phyloP scores from a whole-genome alignment of 148 eudicot genomes.

The Simmondsia chinensis region DNA sequence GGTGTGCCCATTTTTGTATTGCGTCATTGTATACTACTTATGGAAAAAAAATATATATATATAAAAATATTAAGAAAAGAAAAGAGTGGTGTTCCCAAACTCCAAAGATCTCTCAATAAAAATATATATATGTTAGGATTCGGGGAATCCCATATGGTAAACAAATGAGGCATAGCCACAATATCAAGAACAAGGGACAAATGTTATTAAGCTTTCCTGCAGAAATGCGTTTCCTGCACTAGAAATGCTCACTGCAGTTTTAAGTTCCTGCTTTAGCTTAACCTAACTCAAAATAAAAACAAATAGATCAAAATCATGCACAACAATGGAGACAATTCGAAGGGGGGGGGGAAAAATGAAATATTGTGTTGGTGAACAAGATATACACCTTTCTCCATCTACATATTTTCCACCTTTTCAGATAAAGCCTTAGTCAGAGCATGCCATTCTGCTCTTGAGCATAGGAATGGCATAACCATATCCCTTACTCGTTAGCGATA shows the following conservation, averaged over 20 bases:
- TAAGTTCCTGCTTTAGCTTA: conserved; percentile 79
- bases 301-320: conserved; percentile 6
- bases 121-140: too few relatives aligned
- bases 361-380: conserved; percentile 10
- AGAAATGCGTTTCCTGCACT: conserved; percentile 83
- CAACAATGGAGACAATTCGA: too few relatives aligned
- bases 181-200: too few relatives aligned
- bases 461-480: conserved; percentile 67
- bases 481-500: conserved; percentile 56
- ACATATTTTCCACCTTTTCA: conserved; percentile 64
- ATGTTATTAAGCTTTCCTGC: conserved; percentile 69
- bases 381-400: conserved; percentile 78
- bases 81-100: too few relatives aligned
- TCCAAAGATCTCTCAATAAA: too few relatives aligned
- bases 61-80: too few relatives aligned
- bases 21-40: too few relatives aligned
- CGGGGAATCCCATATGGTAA: too few relatives aligned
- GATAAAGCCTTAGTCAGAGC: conserved; percentile 41
- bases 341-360: not conserved
- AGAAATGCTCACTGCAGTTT: conserved; percentile 68
- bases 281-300: conserved; percentile 29
- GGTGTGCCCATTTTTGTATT: too few relatives aligned
- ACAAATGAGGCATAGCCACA: too few relatives aligned
- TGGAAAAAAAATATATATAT: too few relatives aligned
- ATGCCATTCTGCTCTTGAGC: conserved; percentile 54